Base-by-base conservation (phyloP, 2,329 filamentous ascomycete species). In the Botrytis squamosa region DNA sequence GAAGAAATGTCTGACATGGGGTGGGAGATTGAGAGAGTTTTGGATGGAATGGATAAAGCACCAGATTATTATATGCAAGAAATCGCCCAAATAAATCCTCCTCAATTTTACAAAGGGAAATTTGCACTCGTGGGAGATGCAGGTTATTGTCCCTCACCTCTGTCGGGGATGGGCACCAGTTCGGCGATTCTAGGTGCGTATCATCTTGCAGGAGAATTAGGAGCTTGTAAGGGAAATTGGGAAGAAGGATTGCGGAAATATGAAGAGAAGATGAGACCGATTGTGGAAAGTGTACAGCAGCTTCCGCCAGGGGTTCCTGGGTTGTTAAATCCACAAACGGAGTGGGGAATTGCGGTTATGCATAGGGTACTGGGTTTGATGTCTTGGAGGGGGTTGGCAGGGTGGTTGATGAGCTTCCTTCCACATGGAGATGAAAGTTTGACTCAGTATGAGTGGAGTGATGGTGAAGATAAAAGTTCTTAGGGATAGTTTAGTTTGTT, bases 51-150 rank as follows among this genome's bases (percentile, higher is more conserved):
- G 78, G 79, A 78, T 33, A 68, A 73, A 1, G 74, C 81, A 4
- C 74, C 81, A 1, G 83, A 85, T 74, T 83, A 85, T 75, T 85
- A 85, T 72, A 81, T 82, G 74, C 79, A 80, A 38, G 79, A 82
- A 16, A 77, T 85, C 29, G 82, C 80, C 0, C 82, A 83, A n/a
- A 82, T 88, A 33, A 83, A 82, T 49, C 65, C 83, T 59, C 77
- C 82, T 0, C 74, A 82, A 83, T 5, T 85, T 79, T 80, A 72
- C 42, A 80, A 76, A 33, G 83, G 88, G 2, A 75, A 77, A 9
- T 74, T 77, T 16, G 82, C 89, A 4, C 79, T 90, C 1, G 80
- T 89, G 2, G 88, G 88, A 9, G 88, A 90, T 78, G 87, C 87
- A 3, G 87, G 81, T 0, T 85, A 84, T 73, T 81, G 81, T 16